Percentiles rank a stretch among this genome's conserved stretches.
Conservation (phyloP, 1,284 basidiomycete genomes). For the Ustilago tritici region DNA sequence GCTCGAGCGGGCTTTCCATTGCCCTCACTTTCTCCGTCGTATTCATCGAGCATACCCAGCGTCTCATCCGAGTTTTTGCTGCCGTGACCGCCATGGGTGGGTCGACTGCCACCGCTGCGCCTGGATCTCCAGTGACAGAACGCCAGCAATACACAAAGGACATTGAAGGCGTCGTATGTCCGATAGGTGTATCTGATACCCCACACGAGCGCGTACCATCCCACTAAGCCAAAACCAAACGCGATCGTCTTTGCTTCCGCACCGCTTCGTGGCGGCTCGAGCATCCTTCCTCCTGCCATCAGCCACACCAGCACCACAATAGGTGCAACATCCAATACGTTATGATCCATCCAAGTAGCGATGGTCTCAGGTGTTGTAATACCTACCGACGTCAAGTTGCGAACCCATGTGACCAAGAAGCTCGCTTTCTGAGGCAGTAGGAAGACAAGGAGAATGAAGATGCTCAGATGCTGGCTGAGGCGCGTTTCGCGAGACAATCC, state of each 20-base stretch:
- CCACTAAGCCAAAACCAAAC: conserved; percentile 32
- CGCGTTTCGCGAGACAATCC: conserved; percentile 65
- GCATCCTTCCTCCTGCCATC: conserved; percentile 46
- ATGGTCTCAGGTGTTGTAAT: conserved; percentile 63
- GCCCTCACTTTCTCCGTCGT: neutral
- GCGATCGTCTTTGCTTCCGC: conserved; percentile 27
- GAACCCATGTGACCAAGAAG: conserved; percentile 87
- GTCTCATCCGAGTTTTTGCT: conserved; percentile 32
- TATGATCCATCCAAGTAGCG: conserved; percentile 74
- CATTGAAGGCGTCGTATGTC: conserved; percentile 46
- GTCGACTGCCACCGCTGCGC: conserved; percentile 7
- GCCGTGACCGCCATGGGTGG: neutral
- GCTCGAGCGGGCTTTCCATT: neutral
- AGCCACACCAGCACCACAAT: conserved; percentile 74
- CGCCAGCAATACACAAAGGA: conserved; percentile 23
- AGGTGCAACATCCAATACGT: conserved; percentile 77
- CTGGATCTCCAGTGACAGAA: conserved; percentile 44
- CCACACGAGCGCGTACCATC: conserved; percentile 42
- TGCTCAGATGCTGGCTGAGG: conserved; percentile 73
- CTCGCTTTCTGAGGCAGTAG: conserved; percentile 84
- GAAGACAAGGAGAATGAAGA: conserved; percentile 82
- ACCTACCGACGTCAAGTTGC: conserved; percentile 74
- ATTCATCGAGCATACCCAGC: conserved; percentile 22
- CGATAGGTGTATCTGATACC: conserved; percentile 55
- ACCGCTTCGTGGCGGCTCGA: conserved; percentile 27